Evolutionary conservation across 2,329 filamentous ascomycete species (phyloP), one percentile per base, ranked within the genome.

Genomic region (Colletotrichum sp.): DNA sequence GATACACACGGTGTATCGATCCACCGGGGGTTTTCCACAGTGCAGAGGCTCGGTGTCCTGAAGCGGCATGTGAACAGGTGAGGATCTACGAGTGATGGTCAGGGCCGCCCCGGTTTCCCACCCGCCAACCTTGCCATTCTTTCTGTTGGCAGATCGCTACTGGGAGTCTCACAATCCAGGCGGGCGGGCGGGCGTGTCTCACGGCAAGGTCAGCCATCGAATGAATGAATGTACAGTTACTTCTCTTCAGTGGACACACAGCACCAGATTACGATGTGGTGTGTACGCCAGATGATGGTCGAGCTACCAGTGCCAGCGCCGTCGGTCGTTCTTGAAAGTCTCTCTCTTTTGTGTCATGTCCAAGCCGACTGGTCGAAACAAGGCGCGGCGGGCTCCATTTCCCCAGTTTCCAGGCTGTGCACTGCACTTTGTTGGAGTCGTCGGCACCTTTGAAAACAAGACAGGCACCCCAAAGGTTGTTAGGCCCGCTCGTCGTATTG

Each of bases 381-480:
- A 48, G 39, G 39, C 39, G 39, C 18, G 48, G 21, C 48, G 32
- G 63, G 39, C 57, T 72, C 70, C 43, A 72, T 52, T 59, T 63
- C 73, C 73, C 73, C 70, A 75, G 73, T 75, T 68, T 75, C 63
- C 64, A 43, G 73, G 73, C 73, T 75, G 73, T 75, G 73, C 69
- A 75, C 70, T 59, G 73, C 69, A 68, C 28, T 57, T 26, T 32
- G 55, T 32, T 75, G 68, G 72, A 67, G 72, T 39, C 68, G 26
- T 21, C n/a, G 57, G 21, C 36, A 57, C 55, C 30, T 63, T 48
- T 21, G 39, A 21, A 57, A 55, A 26, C 39, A 21, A 65, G 57
- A 34, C 59, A 65, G 34, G 43, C 21, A 63, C 67, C 59, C 21
- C 60, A n/a, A 48, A 48, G 39, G 9, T 48, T n/a, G 9, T 48